phyloP scores from a whole-genome alignment of 345 rosid species.

The Corchorus olitorius region DNA sequence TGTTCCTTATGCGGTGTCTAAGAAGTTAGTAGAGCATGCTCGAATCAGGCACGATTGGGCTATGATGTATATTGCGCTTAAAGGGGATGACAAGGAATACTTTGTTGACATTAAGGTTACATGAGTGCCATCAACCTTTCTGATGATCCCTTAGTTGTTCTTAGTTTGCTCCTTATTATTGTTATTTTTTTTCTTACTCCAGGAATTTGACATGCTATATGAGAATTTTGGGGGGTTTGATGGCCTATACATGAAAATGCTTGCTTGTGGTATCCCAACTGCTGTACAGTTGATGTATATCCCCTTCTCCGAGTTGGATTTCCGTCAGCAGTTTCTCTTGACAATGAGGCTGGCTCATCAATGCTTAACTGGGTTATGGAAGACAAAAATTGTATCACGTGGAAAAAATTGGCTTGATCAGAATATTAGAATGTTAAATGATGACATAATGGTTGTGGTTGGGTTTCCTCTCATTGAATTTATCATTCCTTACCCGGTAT shows the following conservation, averaged over 20 bases:
- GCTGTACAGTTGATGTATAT: slow-evolving; percentile 90
- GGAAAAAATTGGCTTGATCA: slow-evolving; percentile 50
- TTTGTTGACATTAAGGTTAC: slow-evolving; percentile 76
- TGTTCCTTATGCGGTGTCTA: slow-evolving; percentile 85
- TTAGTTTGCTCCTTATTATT: slow-evolving; percentile 25
- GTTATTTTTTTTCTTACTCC: slow-evolving; percentile 32
- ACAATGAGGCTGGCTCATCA: slow-evolving; percentile 50
- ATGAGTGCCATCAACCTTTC: slow-evolving; percentile 20
- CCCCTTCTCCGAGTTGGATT: slow-evolving; percentile 84
- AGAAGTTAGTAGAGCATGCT: slow-evolving; percentile 71
- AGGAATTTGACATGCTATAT: slow-evolving; percentile 86
- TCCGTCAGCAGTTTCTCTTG: slow-evolving; percentile 75
- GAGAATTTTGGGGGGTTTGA: slow-evolving; percentile 94
- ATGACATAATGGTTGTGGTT: slow-evolving; percentile 66
- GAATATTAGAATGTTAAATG: slow-evolving; percentile 59
- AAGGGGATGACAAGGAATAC: slow-evolving; percentile 84
- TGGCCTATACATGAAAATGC: slow-evolving; percentile 89
- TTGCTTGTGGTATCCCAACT: slow-evolving; percentile 80
- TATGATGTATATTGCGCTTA: slow-evolving; percentile 74
- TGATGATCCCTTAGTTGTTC: slow-evolving; percentile 12
- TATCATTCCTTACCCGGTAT: slow-evolving; percentile 80
- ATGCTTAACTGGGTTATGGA: slow-evolving; percentile 60
- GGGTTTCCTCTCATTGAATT: slow-evolving; percentile 68
- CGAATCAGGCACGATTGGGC: slow-evolving; percentile 96
- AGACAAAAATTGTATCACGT: slow-evolving; percentile 45